A percentile compares a stretch with the other conserved stretches of the same genome.
These are phyloP conservation scores for Sporisorium sorghi DNA, from an alignment of 1,284 basidiomycete genomes.

Conservation along the genomic window DNA sequence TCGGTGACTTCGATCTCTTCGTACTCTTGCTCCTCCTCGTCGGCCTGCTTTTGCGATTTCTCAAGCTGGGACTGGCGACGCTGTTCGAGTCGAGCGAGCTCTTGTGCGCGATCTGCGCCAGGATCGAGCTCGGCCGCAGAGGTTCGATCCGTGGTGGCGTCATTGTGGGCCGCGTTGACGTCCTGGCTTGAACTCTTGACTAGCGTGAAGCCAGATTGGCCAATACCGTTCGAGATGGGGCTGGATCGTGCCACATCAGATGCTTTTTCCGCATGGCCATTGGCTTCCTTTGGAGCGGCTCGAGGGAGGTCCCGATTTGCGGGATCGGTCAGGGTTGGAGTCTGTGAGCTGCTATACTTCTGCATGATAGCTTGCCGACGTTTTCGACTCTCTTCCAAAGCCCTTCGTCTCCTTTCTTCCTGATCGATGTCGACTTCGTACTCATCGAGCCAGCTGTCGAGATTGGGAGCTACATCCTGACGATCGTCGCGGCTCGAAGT, in stretches of 20 bases:
- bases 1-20: slow-evolving; percentile 65
- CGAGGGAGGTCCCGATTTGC: neutral
- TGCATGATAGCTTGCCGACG: slow-evolving; percentile 48
- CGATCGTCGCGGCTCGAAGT: neutral
- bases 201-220: slow-evolving; percentile 15
- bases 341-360: slow-evolving; percentile 27
- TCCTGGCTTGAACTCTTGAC: slow-evolving; percentile 9
- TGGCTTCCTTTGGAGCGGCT: neutral
- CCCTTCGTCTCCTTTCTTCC: slow-evolving; percentile 23
- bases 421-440: slow-evolving; percentile 36
- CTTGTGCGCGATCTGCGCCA: slow-evolving; percentile 33
- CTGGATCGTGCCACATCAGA: neutral
- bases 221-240: neutral
- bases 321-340: neutral
- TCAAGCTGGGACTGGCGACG: slow-evolving; percentile 13
- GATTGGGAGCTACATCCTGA: slow-evolving; percentile 4
- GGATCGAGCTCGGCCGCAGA: slow-evolving; percentile 58
- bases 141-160: neutral
- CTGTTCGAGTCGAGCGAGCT: slow-evolving; percentile 38
- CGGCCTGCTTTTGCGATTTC: neutral
- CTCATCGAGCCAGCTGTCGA: slow-evolving; percentile 30
- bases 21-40: slow-evolving; percentile 48
- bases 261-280: too few relatives aligned
- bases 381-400: slow-evolving; percentile 56
- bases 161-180: neutral